Conservation (phyloP, 2,329 filamentous ascomycete species). For the Capronia epimyces region DNA sequence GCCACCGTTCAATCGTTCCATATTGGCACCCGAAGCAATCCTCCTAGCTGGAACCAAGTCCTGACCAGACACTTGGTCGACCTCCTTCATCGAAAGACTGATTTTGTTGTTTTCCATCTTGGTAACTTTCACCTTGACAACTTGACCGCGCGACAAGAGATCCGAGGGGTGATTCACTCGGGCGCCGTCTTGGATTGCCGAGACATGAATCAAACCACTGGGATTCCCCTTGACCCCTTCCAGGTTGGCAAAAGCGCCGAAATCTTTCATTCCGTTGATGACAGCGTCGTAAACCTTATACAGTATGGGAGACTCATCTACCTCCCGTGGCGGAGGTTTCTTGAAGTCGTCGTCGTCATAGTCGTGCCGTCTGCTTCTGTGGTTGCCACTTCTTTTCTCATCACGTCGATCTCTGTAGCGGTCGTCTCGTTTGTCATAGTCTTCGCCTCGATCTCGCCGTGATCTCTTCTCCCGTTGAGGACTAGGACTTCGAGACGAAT, state of each 20-base stretch:
- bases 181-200: slow-evolving; percentile 74
- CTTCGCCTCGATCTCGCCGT: slow-evolving; percentile 41
- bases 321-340: slow-evolving; percentile 62
- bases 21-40: slow-evolving; percentile 85
- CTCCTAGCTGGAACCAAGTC: slow-evolving; percentile 74
- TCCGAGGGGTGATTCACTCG: slow-evolving; percentile 91
- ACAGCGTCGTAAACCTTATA: slow-evolving; percentile 86
- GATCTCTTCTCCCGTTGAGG: slow-evolving; percentile 37
- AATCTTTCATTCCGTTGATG: slow-evolving; percentile 89
- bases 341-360: slow-evolving; percentile 55
- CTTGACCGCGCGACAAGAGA: slow-evolving; percentile 70
- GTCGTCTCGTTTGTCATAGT: slow-evolving; percentile 39
- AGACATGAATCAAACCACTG: slow-evolving; percentile 90
- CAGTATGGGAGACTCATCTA: slow-evolving; percentile 75
- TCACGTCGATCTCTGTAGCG: slow-evolving; percentile 15
- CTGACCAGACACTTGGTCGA: slow-evolving; percentile 80
- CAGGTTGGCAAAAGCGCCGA: slow-evolving; percentile 93
- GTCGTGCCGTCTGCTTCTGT: slow-evolving; percentile 40
- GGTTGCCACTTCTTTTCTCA: slow-evolving; percentile 33
- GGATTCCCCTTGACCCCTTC: slow-evolving; percentile 79
- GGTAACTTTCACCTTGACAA: slow-evolving; percentile 86
- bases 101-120: slow-evolving; percentile 78
- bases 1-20: slow-evolving; percentile 68
- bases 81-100: slow-evolving; percentile 93
- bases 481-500: slow-evolving; percentile 51